These are phyloP conservation scores for Bipolaris zeicola DNA, from an alignment of 2,329 filamentous ascomycete species.

Conservation along the genomic window DNA sequence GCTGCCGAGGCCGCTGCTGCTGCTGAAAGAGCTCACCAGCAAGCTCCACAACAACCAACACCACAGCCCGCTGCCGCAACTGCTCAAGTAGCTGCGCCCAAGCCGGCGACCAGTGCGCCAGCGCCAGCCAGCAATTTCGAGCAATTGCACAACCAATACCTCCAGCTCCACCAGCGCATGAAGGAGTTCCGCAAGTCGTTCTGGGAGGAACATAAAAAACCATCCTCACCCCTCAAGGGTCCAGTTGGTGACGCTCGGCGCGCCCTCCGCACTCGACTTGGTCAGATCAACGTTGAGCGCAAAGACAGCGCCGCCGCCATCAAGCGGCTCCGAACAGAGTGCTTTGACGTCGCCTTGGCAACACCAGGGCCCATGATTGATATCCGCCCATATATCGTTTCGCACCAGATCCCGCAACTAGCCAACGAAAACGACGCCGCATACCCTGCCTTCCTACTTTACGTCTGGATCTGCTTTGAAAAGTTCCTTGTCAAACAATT, in stretches of 20 bases:
- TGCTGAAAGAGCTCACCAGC: slow-evolving; percentile 30
- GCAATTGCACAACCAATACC: slow-evolving; percentile 42
- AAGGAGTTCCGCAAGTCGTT: slow-evolving; percentile 45
- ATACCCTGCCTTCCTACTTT: slow-evolving; percentile 61
- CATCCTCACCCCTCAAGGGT: slow-evolving; percentile 33
- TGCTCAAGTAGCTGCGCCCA: slow-evolving; percentile 7
- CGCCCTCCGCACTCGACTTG: slow-evolving; percentile 37
- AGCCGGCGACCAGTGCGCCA: slow-evolving; percentile 12
- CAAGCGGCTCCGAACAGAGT: slow-evolving; percentile 34
- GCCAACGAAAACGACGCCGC: slow-evolving; percentile 38
- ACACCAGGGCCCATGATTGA: slow-evolving; percentile 41
- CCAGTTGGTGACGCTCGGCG: slow-evolving; percentile 42
- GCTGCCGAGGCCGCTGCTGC: slow-evolving; percentile 36
- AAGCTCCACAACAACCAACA: slow-evolving; percentile 20
- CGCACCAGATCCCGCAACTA: slow-evolving; percentile 35
- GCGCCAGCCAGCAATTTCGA: slow-evolving; percentile 30
- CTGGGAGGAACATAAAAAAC: slow-evolving; percentile 30
- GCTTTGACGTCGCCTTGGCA: slow-evolving; percentile 33
- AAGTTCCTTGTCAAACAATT: slow-evolving; percentile 73
- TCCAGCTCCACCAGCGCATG: slow-evolving; percentile 44
- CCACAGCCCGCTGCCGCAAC: slow-evolving; percentile 12
- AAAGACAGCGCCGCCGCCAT: slow-evolving; percentile 37
- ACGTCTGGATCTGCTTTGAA: slow-evolving; percentile 75
- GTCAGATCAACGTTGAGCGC: slow-evolving; percentile 42
- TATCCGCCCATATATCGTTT: slow-evolving; percentile 45